phyloP scores from a whole-genome alignment of 805 yeast species.

The Schwanniomyces vanrijiae region DNA sequence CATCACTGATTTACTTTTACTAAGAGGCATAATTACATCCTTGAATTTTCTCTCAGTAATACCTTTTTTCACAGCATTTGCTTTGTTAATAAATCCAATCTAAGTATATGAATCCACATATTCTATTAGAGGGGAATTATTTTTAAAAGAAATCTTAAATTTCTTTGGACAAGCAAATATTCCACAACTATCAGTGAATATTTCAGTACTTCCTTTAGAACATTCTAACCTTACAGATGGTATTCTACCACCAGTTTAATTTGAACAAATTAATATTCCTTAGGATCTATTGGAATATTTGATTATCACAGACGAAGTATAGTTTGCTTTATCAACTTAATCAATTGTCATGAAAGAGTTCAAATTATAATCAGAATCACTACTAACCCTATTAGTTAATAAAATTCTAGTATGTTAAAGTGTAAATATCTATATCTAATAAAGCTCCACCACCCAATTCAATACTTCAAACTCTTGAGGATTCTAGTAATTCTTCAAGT shows the following conservation, averaged over 20 bases:
- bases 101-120: constrained; percentile 36
- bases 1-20: constrained; percentile 51
- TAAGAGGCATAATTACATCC: constrained; percentile 36
- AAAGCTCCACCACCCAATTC: constrained; percentile 56
- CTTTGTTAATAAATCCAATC: constrained; percentile 56
- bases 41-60: constrained; percentile 38
- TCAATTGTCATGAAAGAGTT: constrained; percentile 36
- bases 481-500: constrained; percentile 25
- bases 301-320: constrained; percentile 35
- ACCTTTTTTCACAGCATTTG: constrained; percentile 51
- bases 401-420: constrained; percentile 45
- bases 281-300: constrained; percentile 41
- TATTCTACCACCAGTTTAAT: constrained; percentile 22
- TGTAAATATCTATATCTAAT: constrained; percentile 56
- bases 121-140: constrained; percentile 21
- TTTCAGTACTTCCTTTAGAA: constrained; percentile 29
- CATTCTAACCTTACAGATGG: constrained; percentile 35
- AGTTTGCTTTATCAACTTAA: constrained; percentile 41
- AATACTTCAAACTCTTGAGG: constrained; percentile 43
- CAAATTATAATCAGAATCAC: constrained; percentile 23
- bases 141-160: constrained; percentile 32
- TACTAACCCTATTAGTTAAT: constrained; percentile 32
- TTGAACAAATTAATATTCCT: constrained; percentile 37
- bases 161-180: constrained; percentile 30
- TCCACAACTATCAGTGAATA: constrained; percentile 22